Base-by-base conservation (phyloP, 2,329 filamentous ascomycete species). In the Emergomyces orientalis region DNA sequence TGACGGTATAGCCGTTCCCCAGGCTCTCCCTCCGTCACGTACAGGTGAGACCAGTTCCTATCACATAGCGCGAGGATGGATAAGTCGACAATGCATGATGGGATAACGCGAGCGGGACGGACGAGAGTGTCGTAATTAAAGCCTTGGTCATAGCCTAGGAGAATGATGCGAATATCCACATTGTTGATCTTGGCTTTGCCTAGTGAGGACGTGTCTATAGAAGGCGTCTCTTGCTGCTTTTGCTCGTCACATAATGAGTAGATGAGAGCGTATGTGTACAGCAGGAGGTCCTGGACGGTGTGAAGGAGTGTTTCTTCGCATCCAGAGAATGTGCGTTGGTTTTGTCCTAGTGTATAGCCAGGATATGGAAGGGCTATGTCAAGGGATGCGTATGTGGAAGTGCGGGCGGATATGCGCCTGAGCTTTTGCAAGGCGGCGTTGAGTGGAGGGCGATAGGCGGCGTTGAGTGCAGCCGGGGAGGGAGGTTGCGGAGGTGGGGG, bases 21-120 rank as follows among this genome's bases (percentile, higher is more conserved):
- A 14, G 62, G 62, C 27, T 63, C 62, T 19, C 62, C 62, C 32
- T 63, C 57, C 13, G 57, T 57, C n/a, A 63, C 62, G 25, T 59
- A 60, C n/a, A 63, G 25, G 34, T 60, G 62, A 17, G 62, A 59
- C 62, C 62, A 63, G 9, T 60, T 63, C 49, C 57, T 58, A 37
- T 63, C 62, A 45, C 45, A 61, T 3, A 63, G 62, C 13, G 62
- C 62, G 27, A 63, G 57, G 17, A 60, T 49, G 19, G 62, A 57
- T 41, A 63, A 49, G 22, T 63, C 62, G 37, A 63, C 57, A 27
- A 54, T 41, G 47, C 57, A 61, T n/a, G 62, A 63, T 34, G 54
- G 56, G 22, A 43, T 60, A 17, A 22, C 17, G 4, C 60, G 49
- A 17, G 37, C 49, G 25, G 47, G 60, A 7, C 60, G 47, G 30